phyloP scores from a whole-genome alignment of 306 rosid genomes.

The Cucumis hystrix region DNA sequence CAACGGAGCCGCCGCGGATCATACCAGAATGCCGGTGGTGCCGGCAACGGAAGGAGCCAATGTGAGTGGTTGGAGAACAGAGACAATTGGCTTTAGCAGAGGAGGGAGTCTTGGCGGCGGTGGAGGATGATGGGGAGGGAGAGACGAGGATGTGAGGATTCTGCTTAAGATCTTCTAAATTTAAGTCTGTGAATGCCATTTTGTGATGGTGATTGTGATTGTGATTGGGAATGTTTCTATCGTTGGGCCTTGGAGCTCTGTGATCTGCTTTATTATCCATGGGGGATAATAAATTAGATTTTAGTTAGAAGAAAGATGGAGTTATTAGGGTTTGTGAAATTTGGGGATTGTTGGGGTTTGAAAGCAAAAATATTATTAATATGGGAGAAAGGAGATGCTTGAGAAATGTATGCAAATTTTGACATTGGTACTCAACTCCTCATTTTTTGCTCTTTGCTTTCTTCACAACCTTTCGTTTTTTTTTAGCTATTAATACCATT shows the following conservation, averaged over 20 bases:
- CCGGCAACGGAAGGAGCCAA: conserved; percentile 4
- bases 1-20: background rate
- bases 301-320: too few species aligned
- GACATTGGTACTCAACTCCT: background rate
- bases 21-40: background rate
- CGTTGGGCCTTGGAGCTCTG: background rate
- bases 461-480: conserved; percentile 1
- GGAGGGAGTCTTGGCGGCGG: background rate
- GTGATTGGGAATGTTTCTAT: background rate
- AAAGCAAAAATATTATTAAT: background rate
- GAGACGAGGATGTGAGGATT: background rate
- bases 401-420: background rate
- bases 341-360: background rate
- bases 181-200: background rate
- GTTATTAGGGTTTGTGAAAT: background rate
- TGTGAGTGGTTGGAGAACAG: conserved; percentile 1
- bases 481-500: background rate
- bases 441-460: background rate
- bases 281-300: too few species aligned
- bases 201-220: background rate
- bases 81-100: background rate
- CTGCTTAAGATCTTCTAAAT: background rate
- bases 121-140: background rate
- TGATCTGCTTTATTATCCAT: background rate
- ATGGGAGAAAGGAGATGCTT: background rate